Percentiles rank a stretch among this genome's conserved stretches.
Conservation (phyloP, 2,329 filamentous ascomycete species). For the Tolypocladium tropicale region DNA sequence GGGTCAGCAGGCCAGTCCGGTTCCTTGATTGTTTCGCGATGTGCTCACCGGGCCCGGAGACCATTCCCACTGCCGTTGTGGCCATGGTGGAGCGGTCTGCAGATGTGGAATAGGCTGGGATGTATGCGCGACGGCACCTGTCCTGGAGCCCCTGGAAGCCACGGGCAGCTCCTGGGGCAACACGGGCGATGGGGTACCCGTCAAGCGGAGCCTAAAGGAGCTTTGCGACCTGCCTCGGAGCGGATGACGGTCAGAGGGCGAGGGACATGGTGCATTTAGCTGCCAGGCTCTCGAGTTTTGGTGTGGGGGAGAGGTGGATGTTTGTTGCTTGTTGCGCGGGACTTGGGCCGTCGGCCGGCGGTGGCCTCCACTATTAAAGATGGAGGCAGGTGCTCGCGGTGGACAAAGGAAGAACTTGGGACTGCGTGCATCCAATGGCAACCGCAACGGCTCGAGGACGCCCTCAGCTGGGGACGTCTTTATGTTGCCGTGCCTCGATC, state of each 20-base stretch:
- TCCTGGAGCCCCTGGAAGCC: background rate
- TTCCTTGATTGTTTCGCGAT: background rate
- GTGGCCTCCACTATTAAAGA: background rate
- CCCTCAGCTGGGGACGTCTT: background rate
- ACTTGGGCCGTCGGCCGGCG: background rate
- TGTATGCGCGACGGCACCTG: background rate
- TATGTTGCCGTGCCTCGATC: background rate
- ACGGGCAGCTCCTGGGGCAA: background rate
- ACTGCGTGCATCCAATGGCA: background rate
- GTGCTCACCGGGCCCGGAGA: conserved; percentile 32
- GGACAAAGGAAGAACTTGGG: background rate
- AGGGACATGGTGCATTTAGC: background rate
- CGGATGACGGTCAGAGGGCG: background rate
- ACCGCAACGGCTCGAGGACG: background rate
- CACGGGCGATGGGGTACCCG: background rate
- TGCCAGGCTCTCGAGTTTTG: background rate
- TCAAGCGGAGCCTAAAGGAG: background rate
- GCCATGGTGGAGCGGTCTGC: conserved; percentile 9
- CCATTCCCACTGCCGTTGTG: conserved; percentile 14
- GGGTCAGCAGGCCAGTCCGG: background rate
- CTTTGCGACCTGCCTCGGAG: background rate
- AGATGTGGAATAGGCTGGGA: background rate
- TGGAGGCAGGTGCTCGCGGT: background rate
- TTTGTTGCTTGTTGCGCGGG: background rate
- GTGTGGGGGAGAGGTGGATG: background rate